Conservation (phyloP, 768 basidiomycete species). For the Hydnum rufescens region DNA sequence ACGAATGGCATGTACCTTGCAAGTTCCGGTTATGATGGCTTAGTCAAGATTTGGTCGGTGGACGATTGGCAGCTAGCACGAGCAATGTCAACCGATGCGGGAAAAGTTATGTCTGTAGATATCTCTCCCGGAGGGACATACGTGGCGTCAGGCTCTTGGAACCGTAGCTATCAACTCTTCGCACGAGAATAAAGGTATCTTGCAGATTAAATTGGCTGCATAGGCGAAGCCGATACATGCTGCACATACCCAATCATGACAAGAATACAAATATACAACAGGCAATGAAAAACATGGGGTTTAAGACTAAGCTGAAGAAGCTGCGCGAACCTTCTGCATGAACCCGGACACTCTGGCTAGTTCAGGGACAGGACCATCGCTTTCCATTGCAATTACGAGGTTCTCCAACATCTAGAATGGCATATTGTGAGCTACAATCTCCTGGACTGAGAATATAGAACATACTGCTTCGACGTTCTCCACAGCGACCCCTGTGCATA, state of each 20-base stretch:
- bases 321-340: conserved; percentile 71
- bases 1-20: conserved; percentile 84
- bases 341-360: conserved; percentile 74
- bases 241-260: no score
- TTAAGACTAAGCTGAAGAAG: no score
- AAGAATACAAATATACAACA: no score
- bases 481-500: conserved; percentile 69
- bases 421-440: conserved; percentile 7
- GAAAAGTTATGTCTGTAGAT: conserved; percentile 99
- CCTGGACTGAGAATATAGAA: conserved; percentile 12
- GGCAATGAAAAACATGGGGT: no score
- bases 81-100: conserved; percentile 78
- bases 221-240: no score
- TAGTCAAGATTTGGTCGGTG: conserved; percentile 90
- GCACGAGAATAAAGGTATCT: conserved; percentile 33
- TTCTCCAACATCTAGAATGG: conserved; percentile 58
- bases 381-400: conserved; percentile 71
- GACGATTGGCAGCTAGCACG: conserved; percentile 93
- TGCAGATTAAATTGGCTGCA: not conserved
- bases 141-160: conserved; percentile 80
- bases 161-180: conserved; percentile 86
- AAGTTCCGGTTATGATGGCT: conserved; percentile 84
- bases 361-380: conserved; percentile 64
- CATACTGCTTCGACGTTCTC: conserved; percentile 83
- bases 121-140: conserved; percentile 64